Conservation (phyloP, 768 basidiomycete genomes). For the Tulasnella calospora region DNA sequence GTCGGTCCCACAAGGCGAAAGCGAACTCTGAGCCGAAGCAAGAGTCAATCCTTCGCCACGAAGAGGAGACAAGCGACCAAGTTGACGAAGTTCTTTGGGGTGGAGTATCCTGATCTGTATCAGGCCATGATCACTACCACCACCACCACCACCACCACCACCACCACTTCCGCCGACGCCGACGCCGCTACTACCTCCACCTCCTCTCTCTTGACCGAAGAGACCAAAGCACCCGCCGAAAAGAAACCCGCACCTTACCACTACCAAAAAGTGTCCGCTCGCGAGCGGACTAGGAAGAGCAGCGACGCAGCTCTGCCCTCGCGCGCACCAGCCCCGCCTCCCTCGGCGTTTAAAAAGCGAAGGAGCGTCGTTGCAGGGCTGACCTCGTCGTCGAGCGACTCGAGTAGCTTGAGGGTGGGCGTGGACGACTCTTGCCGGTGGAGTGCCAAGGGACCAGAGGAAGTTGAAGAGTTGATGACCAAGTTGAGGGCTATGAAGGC, state of each 20-base stretch:
- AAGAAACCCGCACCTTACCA: neutral
- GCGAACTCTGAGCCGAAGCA: neutral
- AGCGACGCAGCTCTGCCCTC: neutral
- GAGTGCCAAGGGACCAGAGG: constrained; percentile 4
- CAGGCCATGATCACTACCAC: constrained; percentile 14
- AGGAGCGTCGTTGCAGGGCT: neutral
- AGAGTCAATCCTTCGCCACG: constrained; percentile 5
- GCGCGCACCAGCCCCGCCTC: neutral
- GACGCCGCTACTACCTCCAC: neutral
- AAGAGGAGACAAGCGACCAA: constrained; percentile 18
- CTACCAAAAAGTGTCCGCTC: neutral
- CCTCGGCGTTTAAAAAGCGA: neutral
- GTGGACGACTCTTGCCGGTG: constrained; percentile 14
- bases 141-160: neutral
- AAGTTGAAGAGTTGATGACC: constrained; percentile 6
- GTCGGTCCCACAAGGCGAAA: neutral
- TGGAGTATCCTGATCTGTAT: constrained; percentile 16
- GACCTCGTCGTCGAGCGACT: neutral
- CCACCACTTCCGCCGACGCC: neutral
- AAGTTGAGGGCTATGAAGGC: constrained; percentile 12
- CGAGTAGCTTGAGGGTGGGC: neutral
- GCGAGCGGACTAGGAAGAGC: neutral
- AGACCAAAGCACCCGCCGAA: neutral
- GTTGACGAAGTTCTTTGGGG: constrained; percentile 19
- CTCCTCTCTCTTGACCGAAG: neutral